These are phyloP conservation scores for Nemophila menziesii DNA, from an alignment of 257 asterid species.

Conservation along the genomic window DNA sequence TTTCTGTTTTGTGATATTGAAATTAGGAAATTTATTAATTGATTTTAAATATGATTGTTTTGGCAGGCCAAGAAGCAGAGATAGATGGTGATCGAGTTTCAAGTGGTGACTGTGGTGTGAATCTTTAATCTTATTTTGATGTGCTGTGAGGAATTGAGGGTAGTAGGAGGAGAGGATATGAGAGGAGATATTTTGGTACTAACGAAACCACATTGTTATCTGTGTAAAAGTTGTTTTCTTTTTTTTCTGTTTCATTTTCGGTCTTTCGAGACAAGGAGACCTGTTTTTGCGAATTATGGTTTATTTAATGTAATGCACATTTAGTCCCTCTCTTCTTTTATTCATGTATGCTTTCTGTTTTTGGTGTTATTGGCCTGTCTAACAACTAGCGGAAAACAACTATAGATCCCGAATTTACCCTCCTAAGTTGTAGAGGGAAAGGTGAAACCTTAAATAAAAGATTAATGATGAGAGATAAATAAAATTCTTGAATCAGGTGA, in stretches of 20 bases:
- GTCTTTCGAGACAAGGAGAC: constrained; percentile 11
- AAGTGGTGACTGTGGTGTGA: constrained; percentile 17
- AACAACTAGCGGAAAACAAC: too few species aligned
- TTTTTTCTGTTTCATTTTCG: constrained; percentile 13
- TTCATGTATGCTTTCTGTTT: neutral
- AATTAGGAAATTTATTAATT: neutral
- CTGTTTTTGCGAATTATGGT: constrained; percentile 11
- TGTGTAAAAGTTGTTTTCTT: constrained; percentile 29
- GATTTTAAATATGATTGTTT: constrained; percentile 5
- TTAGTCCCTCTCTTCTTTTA: neutral
- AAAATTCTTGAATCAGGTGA: too few species aligned
- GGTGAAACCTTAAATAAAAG: too few species aligned
- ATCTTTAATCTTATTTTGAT: constrained; percentile 34
- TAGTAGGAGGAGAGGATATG: too few species aligned
- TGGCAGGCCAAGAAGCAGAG: constrained; percentile 73
- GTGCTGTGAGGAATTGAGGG: constrained; percentile 47
- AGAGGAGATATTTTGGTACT: constrained; percentile 23
- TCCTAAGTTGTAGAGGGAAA: too few species aligned
- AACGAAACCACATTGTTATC: constrained; percentile 17
- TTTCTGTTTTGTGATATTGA: constrained; percentile 2
- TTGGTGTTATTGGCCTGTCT: neutral
- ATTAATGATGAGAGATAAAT: too few species aligned
- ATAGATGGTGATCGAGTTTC: constrained; percentile 61
- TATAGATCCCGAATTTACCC: too few species aligned
- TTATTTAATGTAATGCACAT: constrained; percentile 11